A percentile compares a stretch with the other conserved stretches of the same genome.
These are phyloP conservation scores for Haplographium delicatum DNA, from an alignment of 495 filamentous ascomycete genomes.

Conservation along the genomic window DNA sequence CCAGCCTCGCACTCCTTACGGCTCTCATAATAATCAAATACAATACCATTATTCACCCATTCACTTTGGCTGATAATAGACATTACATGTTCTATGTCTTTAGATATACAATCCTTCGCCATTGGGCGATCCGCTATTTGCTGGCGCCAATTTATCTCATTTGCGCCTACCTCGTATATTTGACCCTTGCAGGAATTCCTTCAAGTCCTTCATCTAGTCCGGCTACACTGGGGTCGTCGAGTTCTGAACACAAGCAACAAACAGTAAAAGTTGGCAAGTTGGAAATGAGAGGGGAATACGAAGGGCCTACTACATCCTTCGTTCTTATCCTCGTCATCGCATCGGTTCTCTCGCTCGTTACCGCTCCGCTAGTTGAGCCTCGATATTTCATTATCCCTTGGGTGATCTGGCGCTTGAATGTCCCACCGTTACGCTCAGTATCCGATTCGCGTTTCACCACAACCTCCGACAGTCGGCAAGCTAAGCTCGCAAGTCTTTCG, in stretches of 20 bases:
- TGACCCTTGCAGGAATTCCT: constrained; percentile 6
- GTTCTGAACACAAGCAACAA: background rate
- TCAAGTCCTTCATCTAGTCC: no score
- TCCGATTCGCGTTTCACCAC: background rate
- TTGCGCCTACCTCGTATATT: constrained; percentile 59
- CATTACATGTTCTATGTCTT: constrained; percentile 98
- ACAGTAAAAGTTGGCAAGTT: background rate
- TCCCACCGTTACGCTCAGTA: constrained; percentile 47
- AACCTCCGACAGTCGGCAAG: background rate
- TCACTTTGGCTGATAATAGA: constrained; percentile 91
- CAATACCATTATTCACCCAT: constrained; percentile 95
- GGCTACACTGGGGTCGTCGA: background rate
- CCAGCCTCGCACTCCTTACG: constrained; percentile 26
- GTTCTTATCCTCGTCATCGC: constrained; percentile 64
- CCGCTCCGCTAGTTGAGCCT: constrained; percentile 88
- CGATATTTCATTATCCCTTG: constrained; percentile 93
- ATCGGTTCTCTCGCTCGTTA: constrained; percentile 70
- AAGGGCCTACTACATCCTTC: constrained; percentile 23
- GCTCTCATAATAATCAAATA: constrained; percentile 58
- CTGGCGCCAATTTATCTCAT: constrained; percentile 58
- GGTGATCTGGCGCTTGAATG: constrained; percentile 85
- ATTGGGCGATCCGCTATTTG: constrained; percentile 59
- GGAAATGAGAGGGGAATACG: no score
- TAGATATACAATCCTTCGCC: constrained; percentile 66
- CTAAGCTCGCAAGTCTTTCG: background rate